Conservation (phyloP, 768 basidiomycete species). For the Tricholoma furcatifolium region DNA sequence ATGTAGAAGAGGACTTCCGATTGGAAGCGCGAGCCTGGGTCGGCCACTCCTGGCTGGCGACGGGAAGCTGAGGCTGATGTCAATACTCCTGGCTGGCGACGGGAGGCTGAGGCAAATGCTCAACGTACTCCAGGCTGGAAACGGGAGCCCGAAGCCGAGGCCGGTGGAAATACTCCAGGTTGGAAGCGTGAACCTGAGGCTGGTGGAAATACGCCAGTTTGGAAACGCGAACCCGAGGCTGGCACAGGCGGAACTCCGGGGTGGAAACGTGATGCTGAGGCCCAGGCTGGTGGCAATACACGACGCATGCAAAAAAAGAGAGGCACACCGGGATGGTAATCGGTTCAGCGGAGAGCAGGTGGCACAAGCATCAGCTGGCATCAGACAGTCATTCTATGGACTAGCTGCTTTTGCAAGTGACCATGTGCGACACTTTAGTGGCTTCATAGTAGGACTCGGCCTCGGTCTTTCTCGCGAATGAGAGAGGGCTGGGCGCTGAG, state of each 20-base stretch:
- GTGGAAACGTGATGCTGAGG: constrained; percentile 8
- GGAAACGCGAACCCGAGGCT: constrained; percentile 21
- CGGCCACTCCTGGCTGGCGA: constrained; percentile 15
- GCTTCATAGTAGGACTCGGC: not conserved
- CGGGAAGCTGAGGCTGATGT: constrained; percentile 8
- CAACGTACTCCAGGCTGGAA: constrained; percentile 18
- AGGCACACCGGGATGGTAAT: constrained; percentile 3
- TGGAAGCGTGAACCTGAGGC: constrained; percentile 18
- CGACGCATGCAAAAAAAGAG: constrained; percentile 9
- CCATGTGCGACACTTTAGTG: not conserved
- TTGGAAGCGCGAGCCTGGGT: constrained; percentile 8
- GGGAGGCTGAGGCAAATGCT: constrained; percentile 16
- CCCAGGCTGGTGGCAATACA: constrained; percentile 6
- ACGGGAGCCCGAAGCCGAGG: constrained; percentile 14
- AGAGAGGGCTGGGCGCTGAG: not conserved
- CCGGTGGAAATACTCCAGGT: constrained; percentile 1
- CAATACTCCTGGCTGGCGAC: constrained; percentile 17
- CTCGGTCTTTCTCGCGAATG: constrained; percentile 1
- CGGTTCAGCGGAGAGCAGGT: not conserved
- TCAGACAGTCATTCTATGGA: not conserved
- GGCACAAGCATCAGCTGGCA: not conserved
- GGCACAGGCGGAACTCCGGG: constrained; percentile 8
- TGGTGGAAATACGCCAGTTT: constrained; percentile 8
- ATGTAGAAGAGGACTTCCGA: not conserved
- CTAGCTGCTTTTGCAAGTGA: not conserved